A percentile compares a stretch with the other conserved stretches of the same genome.
Evolutionary conservation across 352 stramenopile genomes (phyloP).

Genomic region (Phytophthora europaea): DNA sequence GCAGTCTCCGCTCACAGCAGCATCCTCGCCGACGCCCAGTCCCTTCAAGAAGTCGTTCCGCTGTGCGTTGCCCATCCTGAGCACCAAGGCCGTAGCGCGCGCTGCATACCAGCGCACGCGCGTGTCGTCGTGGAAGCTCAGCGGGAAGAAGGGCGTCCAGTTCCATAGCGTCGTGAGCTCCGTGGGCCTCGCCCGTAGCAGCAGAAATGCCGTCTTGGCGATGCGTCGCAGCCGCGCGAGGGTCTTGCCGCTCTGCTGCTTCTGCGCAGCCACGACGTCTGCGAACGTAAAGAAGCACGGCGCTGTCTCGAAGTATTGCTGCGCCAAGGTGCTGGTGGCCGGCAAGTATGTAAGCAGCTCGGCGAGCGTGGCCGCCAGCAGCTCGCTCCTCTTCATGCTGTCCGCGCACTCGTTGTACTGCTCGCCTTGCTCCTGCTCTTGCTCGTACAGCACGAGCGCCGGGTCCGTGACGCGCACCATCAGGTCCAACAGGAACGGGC

Average conservation of each 20-base stretch:
- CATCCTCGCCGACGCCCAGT: conserved; percentile 59
- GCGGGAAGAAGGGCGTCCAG: conserved; percentile 83
- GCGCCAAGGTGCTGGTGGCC: conserved; percentile 61
- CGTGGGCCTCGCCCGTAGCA: conserved; percentile 62
- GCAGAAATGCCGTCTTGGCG: conserved; percentile 63
- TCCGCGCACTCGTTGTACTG: conserved; percentile 51
- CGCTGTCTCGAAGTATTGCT: conserved; percentile 71
- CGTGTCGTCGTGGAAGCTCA: conserved; percentile 78
- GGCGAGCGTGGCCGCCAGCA: conserved; percentile 60
- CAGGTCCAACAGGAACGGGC: conserved; percentile 79
- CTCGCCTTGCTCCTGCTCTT: conserved; percentile 1
- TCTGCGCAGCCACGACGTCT: conserved; percentile 54
- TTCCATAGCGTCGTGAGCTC: conserved; percentile 79
- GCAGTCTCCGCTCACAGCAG: conserved; percentile 48
- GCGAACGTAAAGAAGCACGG: conserved; percentile 85
- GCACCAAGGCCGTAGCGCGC: conserved; percentile 61
- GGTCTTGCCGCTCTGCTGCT: conserved; percentile 43
- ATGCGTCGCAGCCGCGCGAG: conserved; percentile 60
- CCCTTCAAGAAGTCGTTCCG: conserved; percentile 70
- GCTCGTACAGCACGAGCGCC: conserved; percentile 55
- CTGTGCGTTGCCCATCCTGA: conserved; percentile 78
- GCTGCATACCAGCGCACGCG: conserved; percentile 72
- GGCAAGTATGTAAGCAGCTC: conserved; percentile 67
- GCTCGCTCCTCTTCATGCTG: conserved; percentile 61
- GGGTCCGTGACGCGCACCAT: conserved; percentile 72